Evolutionary conservation across 129 eudicot species (phyloP), one percentile per base, ranked within the genome.

Genomic region (Helianthus tuberosus): DNA sequence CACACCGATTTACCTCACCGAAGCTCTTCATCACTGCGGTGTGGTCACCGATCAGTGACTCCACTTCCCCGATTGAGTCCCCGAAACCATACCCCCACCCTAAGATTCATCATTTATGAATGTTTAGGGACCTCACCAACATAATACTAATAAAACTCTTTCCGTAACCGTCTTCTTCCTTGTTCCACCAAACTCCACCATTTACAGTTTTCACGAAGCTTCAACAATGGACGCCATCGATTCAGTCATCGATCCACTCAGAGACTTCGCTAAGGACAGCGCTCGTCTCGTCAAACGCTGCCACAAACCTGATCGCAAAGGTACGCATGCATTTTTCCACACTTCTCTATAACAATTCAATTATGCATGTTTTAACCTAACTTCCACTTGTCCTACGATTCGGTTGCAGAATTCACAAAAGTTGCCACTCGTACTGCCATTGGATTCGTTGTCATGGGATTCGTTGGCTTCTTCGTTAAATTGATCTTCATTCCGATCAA

Each of bases 401-500:
- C 62, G 57, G 35, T 41, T 38, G 75, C 54, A 93, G 98, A 93
- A 77, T 93, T 93, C 83, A 80, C 98, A 12, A 93, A 93, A 82
- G 98, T 93, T n/a, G 98, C 98, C 14, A 74, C 86, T 20, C 92
- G 98, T 81, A 89, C 96, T 0, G 98, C 98, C 27, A 88, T 93
- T 4, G 98, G 98, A 4, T 93, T 93, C 77, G 96, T 89, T 16
- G 98, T 93, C 82, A 93, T 93, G 98, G 98, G 98, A 72, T 93
- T 93, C 16, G 98, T 93, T 0, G 98, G 98, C 1, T 93, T 93
- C 60, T 93, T 93, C 82, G 98, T 93, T 8, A 93, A 93, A 86
- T 76, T 93, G 32, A 93, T 93, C 67, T 93, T 93, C 75, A 93
- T 93, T 72, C 98, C 98, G 6, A 93, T 93, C 79, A 93, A 89